Base-by-base conservation (phyloP, 1,284 basidiomycete genomes). In the Melampsora americana region DNA sequence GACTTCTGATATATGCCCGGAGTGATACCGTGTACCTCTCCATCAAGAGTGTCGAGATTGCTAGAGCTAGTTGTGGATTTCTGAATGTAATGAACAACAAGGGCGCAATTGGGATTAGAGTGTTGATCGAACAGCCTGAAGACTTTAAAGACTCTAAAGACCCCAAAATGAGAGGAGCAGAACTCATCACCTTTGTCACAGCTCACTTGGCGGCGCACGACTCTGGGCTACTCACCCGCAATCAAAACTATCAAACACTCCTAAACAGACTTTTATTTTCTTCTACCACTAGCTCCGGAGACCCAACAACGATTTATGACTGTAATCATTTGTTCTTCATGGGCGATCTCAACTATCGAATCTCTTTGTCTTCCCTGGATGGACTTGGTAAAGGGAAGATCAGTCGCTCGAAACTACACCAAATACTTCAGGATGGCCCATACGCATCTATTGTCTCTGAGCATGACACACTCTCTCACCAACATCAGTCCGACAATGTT, bases 141-240 rank as follows among this genome's bases (percentile, higher is more conserved):
- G 11, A 53, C 69, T 2, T 35, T 77, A 1, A 16, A 18, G 12
- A 59, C 60, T 26, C 53, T 73, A n/a, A 61, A 46, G 28, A 60
- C 66, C 14, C 48, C 65, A 26, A 72, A 82, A 72, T 39, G 4
- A 9, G 50, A 20, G 32, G 5, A 12, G 65, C 66, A 50, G 53
- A 68, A 75, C 79, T 79, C 16, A 77, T 79, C 69, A 98, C 95
- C 6, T 98, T 99, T 81, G 91, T 98, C 28, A 90, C 89, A 80
- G 91, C 93, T 14, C 95, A 99, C 84, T 87, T 99, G 66, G 84
- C 93, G 3, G 91, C 95, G 4, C 91, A 95, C 82, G 89, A 90
- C 70, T 85, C 88, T 68, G 89, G 91, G 77, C 85, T 95, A 56
- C 82, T 85, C 20, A 83, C 85, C n/a, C 87, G 95, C 20, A 88